phyloP scores from a whole-genome alignment of 208 protist genomes.

The Porcisia hertigi region DNA sequence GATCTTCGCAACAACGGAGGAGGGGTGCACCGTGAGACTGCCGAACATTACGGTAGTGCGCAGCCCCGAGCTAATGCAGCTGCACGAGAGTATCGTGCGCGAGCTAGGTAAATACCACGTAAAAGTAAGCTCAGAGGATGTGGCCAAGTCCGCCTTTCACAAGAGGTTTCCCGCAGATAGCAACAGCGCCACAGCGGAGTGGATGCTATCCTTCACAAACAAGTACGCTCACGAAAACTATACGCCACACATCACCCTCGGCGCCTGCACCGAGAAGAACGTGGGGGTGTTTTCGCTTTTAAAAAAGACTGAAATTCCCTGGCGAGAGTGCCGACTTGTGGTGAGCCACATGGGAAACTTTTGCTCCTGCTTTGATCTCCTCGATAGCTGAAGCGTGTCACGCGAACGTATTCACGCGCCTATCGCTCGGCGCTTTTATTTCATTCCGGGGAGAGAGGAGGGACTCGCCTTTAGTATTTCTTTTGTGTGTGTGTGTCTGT shows the following conservation, averaged over 20 bases:
- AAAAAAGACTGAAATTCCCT: conserved; percentile 55
- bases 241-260: conserved; percentile 72
- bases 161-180: conserved; percentile 55
- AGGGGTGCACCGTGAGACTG: conserved; percentile 45
- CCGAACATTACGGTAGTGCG: conserved; percentile 59
- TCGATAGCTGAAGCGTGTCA: conserved; percentile 26
- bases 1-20: conserved; percentile 40
- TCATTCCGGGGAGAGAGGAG: neutral
- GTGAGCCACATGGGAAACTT: conserved; percentile 84
- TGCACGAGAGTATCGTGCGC: conserved; percentile 59
- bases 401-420: neutral
- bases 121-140: conserved; percentile 43
- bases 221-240: conserved; percentile 55
- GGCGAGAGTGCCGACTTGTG: conserved; percentile 68
- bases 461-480: neutral
- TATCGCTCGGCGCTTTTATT: neutral
- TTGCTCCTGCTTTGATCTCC: conserved; percentile 75
- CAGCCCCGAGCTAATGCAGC: conserved; percentile 35
- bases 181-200: conserved; percentile 38
- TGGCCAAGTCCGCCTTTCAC: conserved; percentile 69
- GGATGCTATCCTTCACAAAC: conserved; percentile 53
- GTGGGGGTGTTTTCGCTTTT: conserved; percentile 47
- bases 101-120: conserved; percentile 55
- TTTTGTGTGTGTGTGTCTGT: neutral
- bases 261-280: conserved; percentile 46